Base-by-base conservation (phyloP, 257 asterid genomes). In the Parsonsia alboflavescens region DNA sequence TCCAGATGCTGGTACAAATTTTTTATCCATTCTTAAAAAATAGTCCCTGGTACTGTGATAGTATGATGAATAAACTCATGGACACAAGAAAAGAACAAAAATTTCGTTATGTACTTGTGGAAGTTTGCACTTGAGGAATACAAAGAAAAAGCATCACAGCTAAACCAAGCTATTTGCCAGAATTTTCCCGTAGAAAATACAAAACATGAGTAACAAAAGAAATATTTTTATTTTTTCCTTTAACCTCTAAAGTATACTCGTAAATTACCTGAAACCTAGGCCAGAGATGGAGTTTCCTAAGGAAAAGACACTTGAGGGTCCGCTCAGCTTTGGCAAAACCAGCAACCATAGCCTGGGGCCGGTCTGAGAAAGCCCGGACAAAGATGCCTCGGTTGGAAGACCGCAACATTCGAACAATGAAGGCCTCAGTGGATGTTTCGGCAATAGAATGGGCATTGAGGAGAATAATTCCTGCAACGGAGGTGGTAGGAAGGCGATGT, bases 311-410 rank as follows among this genome's bases (percentile, higher is more conserved):
- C 88, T 94, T 94, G 62, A 94, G 90, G 30, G 80, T 87, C 78
- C 97, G 85, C 77, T 92, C 97, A 19, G 98, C 92, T 81, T 92
- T 94, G 30, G 99, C 96, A 65, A 94, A 94, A 62, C 99, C 98
- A 36, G 99, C 86, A 50, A 92, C 92, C 96, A 88, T 90, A 16
- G 92, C 85, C 16, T 88, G 90, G 24, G 99, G 97, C 50, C 92
- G 82, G 76, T 94, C 98, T 26, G 99, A 90, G 81, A 94, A 90
- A 19, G 99, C 98, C 66, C 96, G 85, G 77, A 94, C 97, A 76
- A 85, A 92, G 50, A 92, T 84, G 2, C 83, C 76, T 9, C 84
- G 81, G 71, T 92, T 89, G 24, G 88, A 72, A 17, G 89, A 83
- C 69, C 98, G 88, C 68, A 94, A 70, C 75, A 94, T 85, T 73